Evolutionary conservation across 2,329 filamentous ascomycete genomes (phyloP).

Genomic region (Erysiphe pulchra): DNA sequence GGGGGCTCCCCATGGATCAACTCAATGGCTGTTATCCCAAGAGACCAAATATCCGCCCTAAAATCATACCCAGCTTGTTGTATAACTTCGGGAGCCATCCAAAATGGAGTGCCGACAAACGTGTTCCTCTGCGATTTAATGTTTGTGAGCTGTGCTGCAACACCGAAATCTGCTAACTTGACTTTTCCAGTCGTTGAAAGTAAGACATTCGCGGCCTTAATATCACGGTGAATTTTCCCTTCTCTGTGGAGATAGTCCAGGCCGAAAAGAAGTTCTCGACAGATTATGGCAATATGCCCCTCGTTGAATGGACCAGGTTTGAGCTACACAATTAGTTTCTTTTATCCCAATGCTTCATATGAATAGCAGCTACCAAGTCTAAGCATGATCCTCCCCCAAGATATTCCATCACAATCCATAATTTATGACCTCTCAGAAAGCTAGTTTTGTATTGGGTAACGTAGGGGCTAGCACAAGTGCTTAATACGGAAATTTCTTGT

Average conservation of each 20-base stretch:
- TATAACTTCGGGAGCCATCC: constrained; percentile 92
- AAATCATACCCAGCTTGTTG: constrained; percentile 66
- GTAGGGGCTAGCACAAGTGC: constrained; percentile 79
- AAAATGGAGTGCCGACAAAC: constrained; percentile 90
- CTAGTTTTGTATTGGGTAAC: constrained; percentile 94
- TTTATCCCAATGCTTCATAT: neutral
- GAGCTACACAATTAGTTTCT: constrained; percentile 24
- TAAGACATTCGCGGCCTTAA: constrained; percentile 91
- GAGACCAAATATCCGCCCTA: constrained; percentile 81
- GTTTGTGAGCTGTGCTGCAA: constrained; percentile 86
- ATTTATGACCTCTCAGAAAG: constrained; percentile 82
- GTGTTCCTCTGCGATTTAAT: constrained; percentile 96
- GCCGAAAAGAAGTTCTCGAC: constrained; percentile 68
- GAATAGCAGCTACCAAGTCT: constrained; percentile 42
- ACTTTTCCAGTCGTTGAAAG: constrained; percentile 76
- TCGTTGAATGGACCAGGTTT: constrained; percentile 80
- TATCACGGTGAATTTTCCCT: constrained; percentile 88
- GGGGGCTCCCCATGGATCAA: constrained; percentile 77
- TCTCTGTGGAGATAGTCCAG: constrained; percentile 84
- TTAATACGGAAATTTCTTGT: constrained; percentile 83
- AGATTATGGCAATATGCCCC: constrained; percentile 78
- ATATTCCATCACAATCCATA: constrained; percentile 99
- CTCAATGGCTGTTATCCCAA: constrained; percentile 81
- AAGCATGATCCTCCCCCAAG: constrained; percentile 85
- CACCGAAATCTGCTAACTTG: constrained; percentile 91